Conservation (phyloP, 257 asterid species). For the Fraxinus pennsylvanica region DNA sequence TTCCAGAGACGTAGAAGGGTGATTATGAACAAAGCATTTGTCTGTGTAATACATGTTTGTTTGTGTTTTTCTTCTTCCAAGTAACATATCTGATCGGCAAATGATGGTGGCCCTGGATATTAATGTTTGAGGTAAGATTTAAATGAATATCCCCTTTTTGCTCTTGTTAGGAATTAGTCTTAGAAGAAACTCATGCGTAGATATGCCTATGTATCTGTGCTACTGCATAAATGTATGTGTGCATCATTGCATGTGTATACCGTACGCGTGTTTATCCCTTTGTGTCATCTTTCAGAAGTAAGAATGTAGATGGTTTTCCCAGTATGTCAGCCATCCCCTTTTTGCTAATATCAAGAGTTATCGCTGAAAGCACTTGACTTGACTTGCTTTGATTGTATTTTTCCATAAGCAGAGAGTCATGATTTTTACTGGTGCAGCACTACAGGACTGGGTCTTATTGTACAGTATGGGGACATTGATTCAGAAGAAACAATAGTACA, state of each 20-base stretch:
- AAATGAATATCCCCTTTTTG: background rate
- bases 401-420: background rate
- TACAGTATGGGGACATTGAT: slow-evolving; percentile 34
- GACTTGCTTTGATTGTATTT: slow-evolving; percentile 1
- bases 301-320: background rate
- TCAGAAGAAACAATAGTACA: slow-evolving; percentile 34
- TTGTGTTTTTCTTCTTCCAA: background rate
- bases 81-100: background rate
- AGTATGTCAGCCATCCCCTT: background rate
- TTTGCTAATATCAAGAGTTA: background rate
- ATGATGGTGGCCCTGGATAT: slow-evolving; percentile 3
- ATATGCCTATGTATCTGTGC: background rate
- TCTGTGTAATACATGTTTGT: background rate
- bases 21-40: background rate
- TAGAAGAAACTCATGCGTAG: background rate
- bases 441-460: slow-evolving; percentile 38
- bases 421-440: slow-evolving; percentile 40
- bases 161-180: background rate
- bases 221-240: background rate
- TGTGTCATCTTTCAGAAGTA: background rate
- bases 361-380: background rate
- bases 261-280: background rate
- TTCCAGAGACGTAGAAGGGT: background rate
- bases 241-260: background rate
- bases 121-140: background rate